These are phyloP conservation scores for Globisporangium perplexum DNA, from an alignment of 352 stramenopile genomes.

Conservation along the genomic window DNA sequence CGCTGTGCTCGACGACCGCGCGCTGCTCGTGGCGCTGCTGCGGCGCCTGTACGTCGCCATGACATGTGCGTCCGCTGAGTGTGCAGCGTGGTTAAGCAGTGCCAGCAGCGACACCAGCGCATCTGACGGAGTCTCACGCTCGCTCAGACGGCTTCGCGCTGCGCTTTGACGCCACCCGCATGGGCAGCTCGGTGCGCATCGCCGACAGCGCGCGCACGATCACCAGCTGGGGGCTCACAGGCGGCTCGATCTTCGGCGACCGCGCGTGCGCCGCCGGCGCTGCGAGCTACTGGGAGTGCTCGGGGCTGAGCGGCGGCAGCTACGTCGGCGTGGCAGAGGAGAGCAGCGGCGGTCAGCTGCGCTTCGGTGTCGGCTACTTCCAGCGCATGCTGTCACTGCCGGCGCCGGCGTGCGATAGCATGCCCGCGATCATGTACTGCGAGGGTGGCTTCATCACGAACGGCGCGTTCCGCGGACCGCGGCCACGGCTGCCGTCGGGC, in stretches of 20 bases:
- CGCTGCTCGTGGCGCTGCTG: slow-evolving; percentile 36
- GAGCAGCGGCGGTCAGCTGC: neutral
- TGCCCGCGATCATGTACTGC: slow-evolving; percentile 74
- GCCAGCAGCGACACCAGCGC: no score
- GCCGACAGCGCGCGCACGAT: slow-evolving; percentile 26
- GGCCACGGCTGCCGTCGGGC: slow-evolving; percentile 30
- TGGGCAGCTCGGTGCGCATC: slow-evolving; percentile 42
- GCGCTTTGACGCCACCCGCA: slow-evolving; percentile 33
- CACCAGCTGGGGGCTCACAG: slow-evolving; percentile 35
- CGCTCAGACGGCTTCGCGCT: slow-evolving; percentile 38
- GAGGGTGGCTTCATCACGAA: slow-evolving; percentile 62
- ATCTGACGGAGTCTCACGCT: neutral
- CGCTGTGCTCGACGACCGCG: slow-evolving; percentile 21
- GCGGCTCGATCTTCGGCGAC: slow-evolving; percentile 48
- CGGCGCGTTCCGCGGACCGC: slow-evolving; percentile 54
- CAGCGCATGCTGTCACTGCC: slow-evolving; percentile 43
- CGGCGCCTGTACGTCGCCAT: slow-evolving; percentile 40
- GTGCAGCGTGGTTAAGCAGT: neutral
- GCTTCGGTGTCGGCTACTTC: slow-evolving; percentile 28
- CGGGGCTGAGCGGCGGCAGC: slow-evolving; percentile 52
- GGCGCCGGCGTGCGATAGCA: slow-evolving; percentile 51
- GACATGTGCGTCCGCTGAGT: slow-evolving; percentile 25
- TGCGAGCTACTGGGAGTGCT: slow-evolving; percentile 70
- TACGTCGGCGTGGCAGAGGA: slow-evolving; percentile 45
- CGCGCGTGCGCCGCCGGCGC: slow-evolving; percentile 23